These are phyloP conservation scores for Colletotrichum gloeosporioides DNA, from an alignment of 2,329 filamentous ascomycete species.

Conservation along the genomic window DNA sequence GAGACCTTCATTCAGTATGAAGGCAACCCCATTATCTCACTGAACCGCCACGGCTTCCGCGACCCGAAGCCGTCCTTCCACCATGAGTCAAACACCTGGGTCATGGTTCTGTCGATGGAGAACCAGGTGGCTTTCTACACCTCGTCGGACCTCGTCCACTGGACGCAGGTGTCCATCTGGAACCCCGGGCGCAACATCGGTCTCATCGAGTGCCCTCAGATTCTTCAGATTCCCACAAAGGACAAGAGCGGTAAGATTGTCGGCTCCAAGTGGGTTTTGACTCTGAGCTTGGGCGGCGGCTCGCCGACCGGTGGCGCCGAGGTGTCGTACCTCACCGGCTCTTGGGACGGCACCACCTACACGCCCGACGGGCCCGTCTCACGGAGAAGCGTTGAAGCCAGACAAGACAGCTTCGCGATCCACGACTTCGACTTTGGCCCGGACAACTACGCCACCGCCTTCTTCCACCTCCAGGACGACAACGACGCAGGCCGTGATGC, in stretches of 20 bases:
- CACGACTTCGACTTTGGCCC: conserved; percentile 39
- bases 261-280: conserved; percentile 19
- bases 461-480: conserved; percentile 27
- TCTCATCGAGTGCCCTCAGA: conserved; percentile 40
- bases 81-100: conserved; percentile 52
- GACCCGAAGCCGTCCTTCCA: conserved; percentile 71
- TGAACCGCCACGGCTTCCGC: conserved; percentile 62
- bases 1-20: conserved; percentile 66
- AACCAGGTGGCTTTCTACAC: conserved; percentile 67
- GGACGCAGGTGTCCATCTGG: conserved; percentile 43
- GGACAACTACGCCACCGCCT: conserved; percentile 41
- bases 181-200: conserved; percentile 42
- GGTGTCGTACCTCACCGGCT: conserved; percentile 21
- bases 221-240: conserved; percentile 42
- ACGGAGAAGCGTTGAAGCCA: background rate
- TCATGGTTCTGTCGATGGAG: conserved; percentile 63
- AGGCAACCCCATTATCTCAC: conserved; percentile 64
- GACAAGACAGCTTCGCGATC: conserved; percentile 22
- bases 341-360: conserved; percentile 20
- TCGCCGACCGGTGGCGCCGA: conserved; percentile 10
- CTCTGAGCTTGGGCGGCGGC: conserved; percentile 18
- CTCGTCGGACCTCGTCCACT: conserved; percentile 61
- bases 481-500: conserved; percentile 24
- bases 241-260: conserved; percentile 48
- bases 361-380: conserved; percentile 7